Evolutionary conservation across 2,329 filamentous ascomycete genomes (phyloP).

Genomic region (Alternaria conjuncta): DNA sequence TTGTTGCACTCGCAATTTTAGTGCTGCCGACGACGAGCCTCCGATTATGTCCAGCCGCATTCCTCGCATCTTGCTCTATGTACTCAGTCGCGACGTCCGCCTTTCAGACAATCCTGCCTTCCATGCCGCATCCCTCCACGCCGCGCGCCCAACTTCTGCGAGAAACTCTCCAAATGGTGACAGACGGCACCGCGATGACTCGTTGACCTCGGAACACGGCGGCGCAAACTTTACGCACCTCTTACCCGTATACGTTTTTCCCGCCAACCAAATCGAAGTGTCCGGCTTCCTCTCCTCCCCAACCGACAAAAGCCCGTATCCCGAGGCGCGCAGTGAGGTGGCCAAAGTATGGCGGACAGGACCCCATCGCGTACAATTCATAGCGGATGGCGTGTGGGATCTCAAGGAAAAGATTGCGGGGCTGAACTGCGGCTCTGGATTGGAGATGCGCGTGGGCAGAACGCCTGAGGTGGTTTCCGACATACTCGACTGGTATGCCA

Average conservation of each 20-base stretch:
- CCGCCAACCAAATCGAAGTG: constrained; percentile 74
- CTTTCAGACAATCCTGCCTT: constrained; percentile 77
- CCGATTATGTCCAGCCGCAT: constrained; percentile 28
- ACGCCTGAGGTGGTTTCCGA: constrained; percentile 64
- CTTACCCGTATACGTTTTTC: constrained; percentile 71
- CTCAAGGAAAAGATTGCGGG: constrained; percentile 67
- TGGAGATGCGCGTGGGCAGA: constrained; percentile 69
- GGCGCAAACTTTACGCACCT: constrained; percentile 58
- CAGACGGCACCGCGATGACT: constrained; percentile 48
- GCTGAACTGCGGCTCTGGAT: constrained; percentile 60
- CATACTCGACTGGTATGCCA: constrained; percentile 59
- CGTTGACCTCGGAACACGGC: constrained; percentile 29
- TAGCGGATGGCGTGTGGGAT: constrained; percentile 76
- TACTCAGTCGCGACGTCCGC: constrained; percentile 75
- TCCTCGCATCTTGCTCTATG: constrained; percentile 67
- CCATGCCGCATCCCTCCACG: constrained; percentile 57
- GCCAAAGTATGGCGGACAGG: constrained; percentile 77
- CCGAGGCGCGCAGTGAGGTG: constrained; percentile 69
- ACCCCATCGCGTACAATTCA: constrained; percentile 72
- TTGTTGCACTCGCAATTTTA: constrained; percentile 26
- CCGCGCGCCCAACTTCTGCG: constrained; percentile 12
- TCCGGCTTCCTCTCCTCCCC: constrained; percentile 69
- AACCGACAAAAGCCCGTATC: constrained; percentile 63
- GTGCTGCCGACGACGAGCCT: constrained; percentile 15
- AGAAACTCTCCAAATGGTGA: constrained; percentile 14